Percentiles rank a stretch among this genome's conserved stretches.
phyloP scores from a whole-genome alignment of 148 eudicot species.

The Rhododendron molle region DNA sequence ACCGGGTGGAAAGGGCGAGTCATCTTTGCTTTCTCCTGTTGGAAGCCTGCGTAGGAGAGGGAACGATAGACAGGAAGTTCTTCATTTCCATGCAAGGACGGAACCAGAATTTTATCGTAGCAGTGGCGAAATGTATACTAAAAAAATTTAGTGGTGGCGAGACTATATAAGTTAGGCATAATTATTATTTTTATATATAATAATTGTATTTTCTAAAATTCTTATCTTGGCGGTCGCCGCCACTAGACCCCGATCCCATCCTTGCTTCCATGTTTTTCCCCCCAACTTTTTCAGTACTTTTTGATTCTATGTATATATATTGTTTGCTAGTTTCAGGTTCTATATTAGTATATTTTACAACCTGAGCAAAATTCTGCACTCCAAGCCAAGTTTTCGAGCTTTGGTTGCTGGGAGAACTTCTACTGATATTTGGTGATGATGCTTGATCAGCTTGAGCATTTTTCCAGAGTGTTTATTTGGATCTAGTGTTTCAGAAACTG shows the following conservation, averaged over 20 bases:
- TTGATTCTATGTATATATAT: not conserved
- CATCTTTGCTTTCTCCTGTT: conserved; percentile 33
- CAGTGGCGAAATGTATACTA: too few species aligned
- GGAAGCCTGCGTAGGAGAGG: conserved; percentile 31
- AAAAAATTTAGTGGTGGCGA: too few species aligned
- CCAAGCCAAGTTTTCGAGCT: not conserved
- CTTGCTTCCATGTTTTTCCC: not conserved
- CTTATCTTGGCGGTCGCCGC: too few species aligned
- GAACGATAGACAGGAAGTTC: not conserved
- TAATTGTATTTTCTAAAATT: too few species aligned
- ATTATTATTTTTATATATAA: too few species aligned
- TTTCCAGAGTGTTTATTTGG: not conserved
- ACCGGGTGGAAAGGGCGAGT: conserved; percentile 66
- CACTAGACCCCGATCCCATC: too few species aligned
- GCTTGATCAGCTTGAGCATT: not conserved
- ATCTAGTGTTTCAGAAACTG: not conserved
- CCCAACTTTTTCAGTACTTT: not conserved
- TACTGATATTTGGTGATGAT: not conserved
- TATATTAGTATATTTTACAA: not conserved
- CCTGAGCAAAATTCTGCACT: not conserved
- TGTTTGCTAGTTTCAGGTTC: not conserved
- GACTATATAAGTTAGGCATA: too few species aligned
- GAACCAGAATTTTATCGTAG: too few species aligned
- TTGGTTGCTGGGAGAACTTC: not conserved
- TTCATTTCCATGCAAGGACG: not conserved